A percentile compares a stretch with the other conserved stretches of the same genome.
phyloP scores from a whole-genome alignment of 192 early-diverging fungal species.

The Coemansia sp. region DNA sequence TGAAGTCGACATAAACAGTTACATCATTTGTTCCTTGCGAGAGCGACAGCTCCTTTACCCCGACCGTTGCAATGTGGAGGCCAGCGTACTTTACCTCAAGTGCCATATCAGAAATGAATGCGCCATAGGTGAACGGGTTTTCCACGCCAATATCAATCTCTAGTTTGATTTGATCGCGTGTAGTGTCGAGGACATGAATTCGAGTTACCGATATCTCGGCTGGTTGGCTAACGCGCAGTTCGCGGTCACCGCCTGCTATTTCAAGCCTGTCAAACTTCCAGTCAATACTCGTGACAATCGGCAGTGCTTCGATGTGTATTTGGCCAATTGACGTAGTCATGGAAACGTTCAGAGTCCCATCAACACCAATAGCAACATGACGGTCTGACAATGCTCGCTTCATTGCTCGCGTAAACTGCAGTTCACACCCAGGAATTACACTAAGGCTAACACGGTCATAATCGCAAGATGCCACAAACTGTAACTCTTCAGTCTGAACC shows the following conservation, averaged over 20 bases:
- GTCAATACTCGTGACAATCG: constrained; percentile 17
- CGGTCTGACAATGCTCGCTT: constrained; percentile 23
- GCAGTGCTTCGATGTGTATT: constrained; percentile 24
- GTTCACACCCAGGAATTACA: constrained; percentile 19
- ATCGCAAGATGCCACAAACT: constrained; percentile 23
- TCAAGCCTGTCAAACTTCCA: constrained; percentile 11
- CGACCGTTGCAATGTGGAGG: constrained; percentile 36
- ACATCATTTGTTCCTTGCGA: constrained; percentile 18
- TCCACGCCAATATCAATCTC: constrained; percentile 26
- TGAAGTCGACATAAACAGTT: constrained; percentile 27
- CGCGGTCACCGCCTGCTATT: background rate
- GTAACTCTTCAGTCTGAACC: constrained; percentile 11
- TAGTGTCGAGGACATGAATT: constrained; percentile 36
- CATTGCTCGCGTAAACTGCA: constrained; percentile 28
- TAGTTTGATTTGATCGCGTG: constrained; percentile 13
- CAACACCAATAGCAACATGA: constrained; percentile 14
- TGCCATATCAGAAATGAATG: constrained; percentile 34
- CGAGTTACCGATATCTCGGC: constrained; percentile 20
- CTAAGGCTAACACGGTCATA: constrained; percentile 32
- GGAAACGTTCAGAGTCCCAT: constrained; percentile 31
- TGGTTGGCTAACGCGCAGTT: background rate
- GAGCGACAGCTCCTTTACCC: constrained; percentile 23
- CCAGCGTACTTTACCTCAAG: constrained; percentile 26
- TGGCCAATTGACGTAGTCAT: constrained; percentile 35
- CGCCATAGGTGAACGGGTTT: constrained; percentile 46